Evolutionary conservation across 202 grass and related monocot genomes (phyloP), one percentile per base, ranked within the genome.

Genomic region (Cymbopogon flexuosus): DNA sequence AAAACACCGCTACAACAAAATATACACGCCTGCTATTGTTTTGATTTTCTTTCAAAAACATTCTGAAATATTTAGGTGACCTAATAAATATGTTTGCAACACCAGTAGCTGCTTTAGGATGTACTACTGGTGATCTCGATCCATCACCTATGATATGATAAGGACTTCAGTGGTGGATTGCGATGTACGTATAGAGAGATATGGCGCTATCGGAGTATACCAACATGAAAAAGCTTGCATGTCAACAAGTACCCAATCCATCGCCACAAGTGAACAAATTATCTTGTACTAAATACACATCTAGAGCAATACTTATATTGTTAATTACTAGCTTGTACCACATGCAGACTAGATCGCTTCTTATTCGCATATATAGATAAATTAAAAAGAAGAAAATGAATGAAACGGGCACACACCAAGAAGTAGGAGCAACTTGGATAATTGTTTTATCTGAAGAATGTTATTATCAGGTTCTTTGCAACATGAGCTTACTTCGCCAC

Each of bases 171-270:
- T 62, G 46, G 30, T 58, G 15, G 37, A 51, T 39, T 52, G 30
- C 19, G 18, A 79, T 54, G 45, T 47, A 3, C 36, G 1, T 5
- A n/a, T n/a, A n/a, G n/a, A n/a, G n/a, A n/a, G n/a, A 40, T 10
- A 7, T 42, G 78, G 9, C 37, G 39, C 66, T 3, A 15, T 9
- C 6, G 18, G 21, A 62, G 27, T 7, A 37, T 5, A 62, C 3
- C 11, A 62, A 40, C 79, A 61, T 35, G 66, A 70, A 47, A 80
- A 60, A 80, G 15, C 39, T 60, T 51, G n/a, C n/a, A 49, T 49
- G 46, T 16, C 16, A n/a, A 52, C 54, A 4, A 10, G 54, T 23
- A 23, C 54, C n/a, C 54, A 18, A 51, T 18, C 5, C 1, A 60
- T 36, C 31, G 7, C 62, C 30, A 36, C 31, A 36, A 65, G 6